phyloP scores from a whole-genome alignment of 108 stramenopile species.

The Nitzschia putrida region DNA sequence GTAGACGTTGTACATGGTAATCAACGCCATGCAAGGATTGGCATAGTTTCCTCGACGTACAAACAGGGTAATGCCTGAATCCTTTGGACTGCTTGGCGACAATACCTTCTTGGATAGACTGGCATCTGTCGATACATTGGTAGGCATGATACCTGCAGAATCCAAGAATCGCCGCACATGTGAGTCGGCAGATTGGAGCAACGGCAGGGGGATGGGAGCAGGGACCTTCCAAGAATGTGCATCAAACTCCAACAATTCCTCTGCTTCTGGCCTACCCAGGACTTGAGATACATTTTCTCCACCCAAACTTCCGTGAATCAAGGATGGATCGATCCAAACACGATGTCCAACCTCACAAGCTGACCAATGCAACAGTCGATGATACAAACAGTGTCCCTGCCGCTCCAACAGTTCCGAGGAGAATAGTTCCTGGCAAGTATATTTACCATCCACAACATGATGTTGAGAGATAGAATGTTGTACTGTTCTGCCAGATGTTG shows the following conservation, averaged over 20 bases:
- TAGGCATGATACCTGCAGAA: not conserved
- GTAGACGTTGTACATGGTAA: slow-evolving; percentile 27
- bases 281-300: slow-evolving; percentile 10
- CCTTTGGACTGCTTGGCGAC: too few relatives aligned
- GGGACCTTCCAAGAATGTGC: not conserved
- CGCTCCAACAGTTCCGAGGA: too few relatives aligned
- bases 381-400: not conserved
- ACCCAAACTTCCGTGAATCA: slow-evolving; percentile 19
- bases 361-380: slow-evolving; percentile 9
- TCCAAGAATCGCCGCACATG: slow-evolving; percentile 5
- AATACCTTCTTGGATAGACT: not conserved
- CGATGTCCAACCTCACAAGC: slow-evolving; percentile 12
- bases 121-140: not conserved
- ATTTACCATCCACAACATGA: too few relatives aligned
- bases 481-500: too few relatives aligned
- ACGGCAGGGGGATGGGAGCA: not conserved
- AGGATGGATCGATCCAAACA: slow-evolving; percentile 2
- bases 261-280: not conserved
- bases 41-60: slow-evolving; percentile 23
- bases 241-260: slow-evolving; percentile 5
- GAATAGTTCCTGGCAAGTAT: too few relatives aligned
- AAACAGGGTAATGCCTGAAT: slow-evolving; percentile 4
- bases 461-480: too few relatives aligned
- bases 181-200: slow-evolving; percentile 4
- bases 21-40: slow-evolving; percentile 30